Evolutionary conservation across 371 early-diverging fungal species (phyloP).

Genomic region (Mortierella sp.): DNA sequence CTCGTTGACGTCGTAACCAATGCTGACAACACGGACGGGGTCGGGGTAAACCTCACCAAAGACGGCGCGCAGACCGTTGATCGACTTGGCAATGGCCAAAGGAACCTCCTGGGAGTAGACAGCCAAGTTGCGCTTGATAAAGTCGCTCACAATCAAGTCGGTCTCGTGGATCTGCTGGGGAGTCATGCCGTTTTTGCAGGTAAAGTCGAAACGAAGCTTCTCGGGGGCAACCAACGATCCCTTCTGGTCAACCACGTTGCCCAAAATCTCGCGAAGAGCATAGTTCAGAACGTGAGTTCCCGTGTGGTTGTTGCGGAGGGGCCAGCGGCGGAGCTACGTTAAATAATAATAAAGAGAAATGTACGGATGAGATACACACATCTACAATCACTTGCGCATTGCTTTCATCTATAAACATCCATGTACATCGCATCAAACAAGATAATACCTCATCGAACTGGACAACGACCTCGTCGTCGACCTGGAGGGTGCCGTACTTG

Average conservation of each 20-base stretch:
- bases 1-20: slow-evolving; percentile 92
- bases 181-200: slow-evolving; percentile 83
- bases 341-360: slow-evolving; percentile 3
- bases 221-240: slow-evolving; percentile 98
- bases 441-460: slow-evolving; percentile 83
- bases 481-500: slow-evolving; percentile 84
- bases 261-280: slow-evolving; percentile 89
- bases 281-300: slow-evolving; percentile 98
- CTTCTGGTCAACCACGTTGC: slow-evolving; percentile 90
- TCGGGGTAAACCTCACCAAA: slow-evolving; percentile 98
- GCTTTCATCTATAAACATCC: background rate
- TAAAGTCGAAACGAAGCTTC: slow-evolving; percentile 98
- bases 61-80: slow-evolving; percentile 94
- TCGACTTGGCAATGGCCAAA: slow-evolving; percentile 83
- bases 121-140: slow-evolving; percentile 80
- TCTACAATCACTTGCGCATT: background rate
- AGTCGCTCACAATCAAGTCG: slow-evolving; percentile 87
- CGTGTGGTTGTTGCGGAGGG: slow-evolving; percentile 98
- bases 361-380: background rate
- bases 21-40: slow-evolving; percentile 95
- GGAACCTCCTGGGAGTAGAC: slow-evolving; percentile 93
- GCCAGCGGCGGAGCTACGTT: slow-evolving; percentile 82
- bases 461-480: slow-evolving; percentile 81
- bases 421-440: background rate
- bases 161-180: slow-evolving; percentile 85